These are phyloP conservation scores for Elaeagnus macrophylla DNA, from an alignment of 306 rosid genomes.

Conservation along the genomic window DNA sequence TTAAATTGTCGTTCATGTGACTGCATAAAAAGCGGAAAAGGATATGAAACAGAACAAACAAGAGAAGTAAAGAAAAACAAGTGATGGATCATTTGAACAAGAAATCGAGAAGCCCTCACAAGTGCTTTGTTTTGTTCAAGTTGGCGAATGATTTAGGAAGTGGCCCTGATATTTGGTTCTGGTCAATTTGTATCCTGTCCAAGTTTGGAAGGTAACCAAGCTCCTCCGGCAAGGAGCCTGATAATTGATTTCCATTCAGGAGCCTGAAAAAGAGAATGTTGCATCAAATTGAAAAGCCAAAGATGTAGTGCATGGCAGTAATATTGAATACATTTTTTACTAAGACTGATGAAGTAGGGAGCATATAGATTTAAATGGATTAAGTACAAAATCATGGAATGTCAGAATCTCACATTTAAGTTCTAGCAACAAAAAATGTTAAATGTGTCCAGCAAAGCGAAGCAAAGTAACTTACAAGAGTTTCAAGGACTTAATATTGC, in stretches of 20 bases:
- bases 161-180: slow-evolving; percentile 34
- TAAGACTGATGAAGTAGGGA: too few species aligned
- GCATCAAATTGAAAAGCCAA: background rate
- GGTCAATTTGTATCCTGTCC: slow-evolving; percentile 37
- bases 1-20: too few species aligned
- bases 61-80: background rate
- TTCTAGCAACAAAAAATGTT: background rate
- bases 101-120: slow-evolving; percentile 25
- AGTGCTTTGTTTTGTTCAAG: slow-evolving; percentile 21
- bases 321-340: too few species aligned
- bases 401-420: too few species aligned
- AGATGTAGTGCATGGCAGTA: background rate
- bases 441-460: background rate
- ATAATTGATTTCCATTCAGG: slow-evolving; percentile 36
- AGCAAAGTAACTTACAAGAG: slow-evolving; percentile 62
- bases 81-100: background rate
- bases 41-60: background rate
- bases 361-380: too few species aligned
- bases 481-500: slow-evolving; percentile 51
- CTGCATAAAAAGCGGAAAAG: too few species aligned
- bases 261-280: slow-evolving; percentile 28
- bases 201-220: slow-evolving; percentile 38
- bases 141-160: slow-evolving; percentile 38
- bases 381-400: too few species aligned
- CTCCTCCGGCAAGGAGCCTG: slow-evolving; percentile 43